Base-by-base conservation (phyloP, 331 rosid genomes). In the Quercus tomentella region DNA sequence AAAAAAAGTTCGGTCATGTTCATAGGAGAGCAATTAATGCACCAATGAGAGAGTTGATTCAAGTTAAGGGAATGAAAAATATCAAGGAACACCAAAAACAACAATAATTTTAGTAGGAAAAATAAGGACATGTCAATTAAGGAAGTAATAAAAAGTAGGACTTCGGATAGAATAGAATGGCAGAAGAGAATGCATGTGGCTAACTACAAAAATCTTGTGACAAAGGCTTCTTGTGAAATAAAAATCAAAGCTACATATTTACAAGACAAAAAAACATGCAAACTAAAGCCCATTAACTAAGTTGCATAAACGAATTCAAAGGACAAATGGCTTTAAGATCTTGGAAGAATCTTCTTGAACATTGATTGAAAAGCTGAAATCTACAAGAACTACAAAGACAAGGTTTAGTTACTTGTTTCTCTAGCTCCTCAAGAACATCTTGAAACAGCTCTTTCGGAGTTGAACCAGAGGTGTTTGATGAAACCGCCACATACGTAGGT, bases 371-470 rank as follows among this genome's bases (percentile, higher is more conserved):
- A 73, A 69, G 62, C 28, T 70, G 73, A 76, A 57, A 79, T 15
- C 78, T 82, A 77, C 69, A 70, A 76, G 77, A 83, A 79, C 41
- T 37, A 79, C 33, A 58, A 61, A 61, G 72, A 67, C 51, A 63
- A 52, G 75, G 66, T 77, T 82, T 54, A 75, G 82, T 82, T 83
- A 94, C 98, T 86, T 92, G 93, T 87, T 94, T 92, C 71, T 87
- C 90, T 21, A 94, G 89, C 82, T 92, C 98, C 85, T 94, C 98
- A 37, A 84, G 89, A 81, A 89, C 92, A 87, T 94, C 98, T 84
- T 91, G 97, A 79, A 89, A 94, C 75, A 94, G 85, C 77, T 92
- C 97, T 79, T 94, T 94, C 14, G 98, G 88, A 76, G 95, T 94
- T 84, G 97, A 87, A 77, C 98, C 98, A 7, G 97, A 89, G 68